Percentiles rank a stretch among this genome's conserved stretches.
Evolutionary conservation across 2,329 filamentous ascomycete species (phyloP).

Genomic region (Aotearoamyces nothofagi): DNA sequence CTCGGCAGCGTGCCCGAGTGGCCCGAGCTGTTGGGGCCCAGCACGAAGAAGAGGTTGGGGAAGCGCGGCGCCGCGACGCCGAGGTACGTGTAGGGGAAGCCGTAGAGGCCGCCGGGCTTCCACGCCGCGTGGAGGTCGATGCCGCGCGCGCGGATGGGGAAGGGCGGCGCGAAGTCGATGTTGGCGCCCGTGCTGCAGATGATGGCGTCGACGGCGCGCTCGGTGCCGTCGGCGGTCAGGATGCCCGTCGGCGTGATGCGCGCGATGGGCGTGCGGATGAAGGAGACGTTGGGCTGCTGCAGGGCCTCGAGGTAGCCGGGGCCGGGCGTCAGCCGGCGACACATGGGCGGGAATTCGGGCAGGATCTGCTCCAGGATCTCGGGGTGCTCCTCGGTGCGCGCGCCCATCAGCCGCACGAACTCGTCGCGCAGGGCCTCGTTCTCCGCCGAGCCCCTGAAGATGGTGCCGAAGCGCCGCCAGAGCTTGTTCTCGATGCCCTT

Average conservation of each 20-base stretch:
- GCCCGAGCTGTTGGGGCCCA: slow-evolving; percentile 43
- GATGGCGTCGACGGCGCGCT: slow-evolving; percentile 45
- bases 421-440: slow-evolving; percentile 31
- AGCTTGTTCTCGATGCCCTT: slow-evolving; percentile 46
- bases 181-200: slow-evolving; percentile 58
- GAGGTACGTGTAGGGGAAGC: slow-evolving; percentile 50
- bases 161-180: slow-evolving; percentile 43
- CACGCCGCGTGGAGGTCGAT: slow-evolving; percentile 39
- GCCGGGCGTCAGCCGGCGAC: slow-evolving; percentile 48
- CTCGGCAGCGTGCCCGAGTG: slow-evolving; percentile 53
- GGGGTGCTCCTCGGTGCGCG: slow-evolving; percentile 35
- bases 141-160: slow-evolving; percentile 40
- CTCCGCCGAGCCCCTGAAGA: slow-evolving; percentile 35
- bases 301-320: slow-evolving; percentile 54
- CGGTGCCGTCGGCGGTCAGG: slow-evolving; percentile 38
- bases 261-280: slow-evolving; percentile 39
- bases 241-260: slow-evolving; percentile 45
- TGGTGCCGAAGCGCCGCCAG: slow-evolving; percentile 38
- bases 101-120: slow-evolving; percentile 36
- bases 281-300: slow-evolving; percentile 43
- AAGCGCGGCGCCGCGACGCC: slow-evolving; percentile 48
- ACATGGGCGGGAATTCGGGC: slow-evolving; percentile 49
- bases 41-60: slow-evolving; percentile 51
- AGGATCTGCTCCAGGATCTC: slow-evolving; percentile 38
- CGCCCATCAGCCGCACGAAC: slow-evolving; percentile 36